Base-by-base conservation (phyloP, 169 alveolate genomes). In the Plasmodium yoelii region DNA sequence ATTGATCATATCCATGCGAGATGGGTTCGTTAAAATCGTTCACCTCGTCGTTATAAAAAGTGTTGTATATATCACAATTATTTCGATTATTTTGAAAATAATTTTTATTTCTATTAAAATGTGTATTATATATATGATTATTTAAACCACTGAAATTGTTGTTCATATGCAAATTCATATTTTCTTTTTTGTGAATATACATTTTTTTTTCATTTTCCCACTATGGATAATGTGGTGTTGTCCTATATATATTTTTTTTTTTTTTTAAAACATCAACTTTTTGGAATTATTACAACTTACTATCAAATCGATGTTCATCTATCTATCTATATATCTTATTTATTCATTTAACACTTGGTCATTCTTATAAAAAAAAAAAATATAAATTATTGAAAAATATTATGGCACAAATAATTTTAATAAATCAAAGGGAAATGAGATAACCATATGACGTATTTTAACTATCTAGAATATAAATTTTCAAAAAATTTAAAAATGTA, bases 81-180 rank as follows among this genome's bases (percentile, higher is more conserved):
- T 22, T 5, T 24, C 65, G 80, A 42, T 69, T 5, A 1, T 34
- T 53, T 39, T 49, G 56, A 61, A 73, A 34, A 34, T 34, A 34
- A 34, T 34, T 34, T 34, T 34, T 6, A 34, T 34, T 34, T 3
- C 7, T 49, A 26, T 77, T 77, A n/a, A 77, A 64, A 44, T 61
- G 57, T 46, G 63, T 77, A 7, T 65, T 47, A 59, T 77, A 77
- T 56, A 69, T 77, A 68, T 34, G 42, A 34, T 47, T 77, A 15
- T 77, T 69, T 46, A 34, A 65, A 63, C 15, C 56, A 39, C 56
- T 71, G 5, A 39, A 15, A 44, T 71, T 10, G 18, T 71, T 71
- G 39, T 77, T 49, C 87, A 44, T 39, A 51, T 73, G 87, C 59
- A 64, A 64, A 77, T 53, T 39, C 88, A 57, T 77, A 77, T 77